phyloP scores from a whole-genome alignment of 768 basidiomycete genomes.

The Boletus huronensis region DNA sequence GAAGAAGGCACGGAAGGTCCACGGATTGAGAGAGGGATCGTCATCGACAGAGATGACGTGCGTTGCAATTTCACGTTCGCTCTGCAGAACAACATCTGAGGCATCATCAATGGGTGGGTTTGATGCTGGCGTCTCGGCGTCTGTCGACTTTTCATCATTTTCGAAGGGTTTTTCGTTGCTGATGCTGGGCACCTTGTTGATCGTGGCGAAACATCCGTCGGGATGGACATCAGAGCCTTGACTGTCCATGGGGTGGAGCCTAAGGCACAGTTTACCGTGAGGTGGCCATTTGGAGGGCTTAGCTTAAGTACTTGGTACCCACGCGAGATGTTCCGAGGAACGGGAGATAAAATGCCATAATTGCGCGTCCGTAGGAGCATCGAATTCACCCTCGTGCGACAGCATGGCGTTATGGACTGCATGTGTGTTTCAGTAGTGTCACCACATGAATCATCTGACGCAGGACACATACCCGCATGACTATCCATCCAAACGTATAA shows the following conservation, averaged over 20 bases:
- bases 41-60: constrained; percentile 42
- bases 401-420: background rate
- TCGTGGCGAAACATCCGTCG: background rate
- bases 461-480: background rate
- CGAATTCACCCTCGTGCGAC: background rate
- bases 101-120: constrained; percentile 2
- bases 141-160: constrained; percentile 16
- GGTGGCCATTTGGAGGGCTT: background rate
- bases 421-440: background rate
- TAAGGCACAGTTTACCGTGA: background rate
- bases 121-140: constrained; percentile 31
- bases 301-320: constrained; percentile 1
- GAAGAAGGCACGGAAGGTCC: constrained; percentile 45
- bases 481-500: background rate
- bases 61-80: constrained; percentile 46
- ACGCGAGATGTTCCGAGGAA: background rate
- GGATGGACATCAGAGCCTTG: background rate
- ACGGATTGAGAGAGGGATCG: constrained; percentile 26
- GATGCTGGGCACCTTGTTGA: background rate
- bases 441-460: background rate
- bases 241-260: constrained; percentile 4
- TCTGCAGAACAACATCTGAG: constrained; percentile 29
- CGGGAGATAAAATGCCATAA: background rate
- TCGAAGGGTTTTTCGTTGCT: constrained; percentile 11
- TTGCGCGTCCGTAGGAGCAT: background rate